phyloP scores from a whole-genome alignment of 805 yeast genomes.

The Blastobotrys chiropterorum region DNA sequence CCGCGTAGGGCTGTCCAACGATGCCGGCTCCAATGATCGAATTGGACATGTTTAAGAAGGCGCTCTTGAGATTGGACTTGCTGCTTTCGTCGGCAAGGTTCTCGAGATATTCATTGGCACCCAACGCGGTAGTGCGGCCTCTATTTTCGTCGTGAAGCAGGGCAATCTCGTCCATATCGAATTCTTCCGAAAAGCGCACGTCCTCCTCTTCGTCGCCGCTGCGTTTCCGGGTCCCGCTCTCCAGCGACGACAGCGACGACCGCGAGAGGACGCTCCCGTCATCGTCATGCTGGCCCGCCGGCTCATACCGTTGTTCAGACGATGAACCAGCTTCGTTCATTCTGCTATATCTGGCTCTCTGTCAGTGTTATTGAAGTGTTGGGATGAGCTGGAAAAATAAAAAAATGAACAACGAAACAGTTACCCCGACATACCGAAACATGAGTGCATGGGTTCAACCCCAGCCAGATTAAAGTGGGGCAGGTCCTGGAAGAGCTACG shows the following conservation, averaged over 20 bases:
- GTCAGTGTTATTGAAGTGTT: background rate
- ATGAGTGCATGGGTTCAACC: background rate
- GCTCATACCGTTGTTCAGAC: background rate
- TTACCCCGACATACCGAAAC: background rate
- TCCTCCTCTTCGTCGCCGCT: background rate
- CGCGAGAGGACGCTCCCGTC: background rate
- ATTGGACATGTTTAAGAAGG: conserved; percentile 96
- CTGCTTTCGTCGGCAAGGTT: conserved; percentile 17
- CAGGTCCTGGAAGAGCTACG: too few relatives aligned
- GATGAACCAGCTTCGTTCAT: background rate
- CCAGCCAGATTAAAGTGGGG: too few relatives aligned
- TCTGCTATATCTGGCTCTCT: conserved; percentile 1
- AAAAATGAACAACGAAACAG: background rate
- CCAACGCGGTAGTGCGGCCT: conserved; percentile 14
- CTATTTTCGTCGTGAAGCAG: conserved; percentile 7
- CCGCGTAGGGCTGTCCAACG: conserved; percentile 88
- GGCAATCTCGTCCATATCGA: conserved; percentile 9
- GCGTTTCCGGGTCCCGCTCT: background rate
- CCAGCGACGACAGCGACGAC: background rate
- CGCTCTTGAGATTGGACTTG: conserved; percentile 67
- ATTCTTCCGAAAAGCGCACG: conserved; percentile 1
- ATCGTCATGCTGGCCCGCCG: background rate
- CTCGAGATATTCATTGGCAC: conserved; percentile 19
- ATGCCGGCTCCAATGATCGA: conserved; percentile 94
- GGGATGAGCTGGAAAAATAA: conserved; percentile 1